These are phyloP conservation scores for Tubosaeta sp. DNA, from an alignment of 768 basidiomycete genomes.

Conservation along the genomic window DNA sequence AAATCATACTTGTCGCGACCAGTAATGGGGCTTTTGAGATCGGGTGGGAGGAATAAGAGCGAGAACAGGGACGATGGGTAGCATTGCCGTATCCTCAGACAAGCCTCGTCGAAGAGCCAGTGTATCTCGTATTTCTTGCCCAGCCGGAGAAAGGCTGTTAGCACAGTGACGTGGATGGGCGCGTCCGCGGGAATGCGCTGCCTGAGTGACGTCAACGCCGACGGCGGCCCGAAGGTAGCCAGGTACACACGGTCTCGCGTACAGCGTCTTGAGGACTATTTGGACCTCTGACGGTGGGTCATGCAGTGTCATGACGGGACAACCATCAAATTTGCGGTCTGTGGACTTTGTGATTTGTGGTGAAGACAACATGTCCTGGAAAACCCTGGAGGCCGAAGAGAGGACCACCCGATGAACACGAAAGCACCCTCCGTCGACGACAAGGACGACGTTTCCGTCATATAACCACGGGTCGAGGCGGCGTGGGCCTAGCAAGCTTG, in stretches of 20 bases:
- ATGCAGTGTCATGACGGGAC: constrained; percentile 19
- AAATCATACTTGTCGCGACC: constrained; percentile 25
- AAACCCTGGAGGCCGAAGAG: constrained; percentile 20
- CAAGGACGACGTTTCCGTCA: constrained; percentile 23
- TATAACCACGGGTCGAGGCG: constrained; percentile 23
- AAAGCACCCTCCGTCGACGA: constrained; percentile 18
- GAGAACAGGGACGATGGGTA: constrained; percentile 23
- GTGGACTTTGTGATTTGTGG: constrained; percentile 5
- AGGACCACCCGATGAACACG: constrained; percentile 20
- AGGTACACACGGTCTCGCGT: constrained; percentile 21
- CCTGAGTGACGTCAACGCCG: constrained; percentile 10
- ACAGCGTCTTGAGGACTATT: constrained; percentile 23
- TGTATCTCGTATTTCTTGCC: constrained; percentile 24
- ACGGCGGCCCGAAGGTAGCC: background rate
- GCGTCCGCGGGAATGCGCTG: constrained; percentile 17
- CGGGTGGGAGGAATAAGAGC: constrained; percentile 21
- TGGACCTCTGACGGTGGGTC: constrained; percentile 21
- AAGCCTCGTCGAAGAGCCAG: constrained; percentile 21
- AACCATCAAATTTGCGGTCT: constrained; percentile 19
- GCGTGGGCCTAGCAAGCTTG: constrained; percentile 10
- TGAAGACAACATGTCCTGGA: constrained; percentile 16
- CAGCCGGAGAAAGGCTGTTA: constrained; percentile 21
- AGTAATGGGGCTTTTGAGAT: constrained; percentile 15
- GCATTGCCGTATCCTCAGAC: constrained; percentile 18
- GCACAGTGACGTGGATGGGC: constrained; percentile 18